phyloP scores from a whole-genome alignment of 768 basidiomycete genomes.

The Mycena olivaceomarginata region DNA sequence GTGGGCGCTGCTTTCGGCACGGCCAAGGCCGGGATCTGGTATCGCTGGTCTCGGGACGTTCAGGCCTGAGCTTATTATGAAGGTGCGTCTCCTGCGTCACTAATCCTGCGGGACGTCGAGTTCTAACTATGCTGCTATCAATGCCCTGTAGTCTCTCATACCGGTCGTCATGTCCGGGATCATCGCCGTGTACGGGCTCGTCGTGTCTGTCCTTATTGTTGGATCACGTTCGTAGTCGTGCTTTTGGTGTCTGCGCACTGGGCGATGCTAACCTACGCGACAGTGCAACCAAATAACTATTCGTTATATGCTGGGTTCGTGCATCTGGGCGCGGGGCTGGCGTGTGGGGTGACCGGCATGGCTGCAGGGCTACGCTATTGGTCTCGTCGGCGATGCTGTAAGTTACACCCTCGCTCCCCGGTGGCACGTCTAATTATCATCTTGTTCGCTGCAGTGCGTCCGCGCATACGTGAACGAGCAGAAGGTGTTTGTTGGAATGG shows the following conservation, averaged over 20 bases:
- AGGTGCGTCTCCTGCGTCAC: slow-evolving; percentile 68
- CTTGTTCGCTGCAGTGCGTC: slow-evolving; percentile 76
- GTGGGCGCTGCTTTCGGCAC: slow-evolving; percentile 98
- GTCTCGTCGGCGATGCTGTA: slow-evolving; percentile 94
- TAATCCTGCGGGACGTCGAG: neutral
- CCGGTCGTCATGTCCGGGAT: slow-evolving; percentile 99
- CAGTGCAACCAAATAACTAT: slow-evolving; percentile 83
- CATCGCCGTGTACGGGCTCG: slow-evolving; percentile 97
- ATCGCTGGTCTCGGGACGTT: slow-evolving; percentile 96
- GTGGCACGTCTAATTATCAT: neutral
- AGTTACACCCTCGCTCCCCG: slow-evolving; percentile 52
- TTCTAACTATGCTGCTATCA: too few species aligned
- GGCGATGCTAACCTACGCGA: slow-evolving; percentile 18
- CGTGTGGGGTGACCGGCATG: slow-evolving; percentile 93
- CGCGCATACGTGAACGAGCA: slow-evolving; percentile 94
- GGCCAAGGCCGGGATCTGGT: slow-evolving; percentile 96
- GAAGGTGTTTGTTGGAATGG: slow-evolving; percentile 96
- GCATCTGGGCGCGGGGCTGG: slow-evolving; percentile 94
- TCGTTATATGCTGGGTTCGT: slow-evolving; percentile 92
- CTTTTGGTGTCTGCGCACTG: neutral
- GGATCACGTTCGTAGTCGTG: slow-evolving; percentile 67
- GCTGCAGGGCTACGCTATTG: slow-evolving; percentile 97
- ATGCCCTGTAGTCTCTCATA: slow-evolving; percentile 83
- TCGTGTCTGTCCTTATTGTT: slow-evolving; percentile 95
- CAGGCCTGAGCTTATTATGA: slow-evolving; percentile 98